Conservation (phyloP, 345 rosid genomes). For the Eutrema heterophyllum region DNA sequence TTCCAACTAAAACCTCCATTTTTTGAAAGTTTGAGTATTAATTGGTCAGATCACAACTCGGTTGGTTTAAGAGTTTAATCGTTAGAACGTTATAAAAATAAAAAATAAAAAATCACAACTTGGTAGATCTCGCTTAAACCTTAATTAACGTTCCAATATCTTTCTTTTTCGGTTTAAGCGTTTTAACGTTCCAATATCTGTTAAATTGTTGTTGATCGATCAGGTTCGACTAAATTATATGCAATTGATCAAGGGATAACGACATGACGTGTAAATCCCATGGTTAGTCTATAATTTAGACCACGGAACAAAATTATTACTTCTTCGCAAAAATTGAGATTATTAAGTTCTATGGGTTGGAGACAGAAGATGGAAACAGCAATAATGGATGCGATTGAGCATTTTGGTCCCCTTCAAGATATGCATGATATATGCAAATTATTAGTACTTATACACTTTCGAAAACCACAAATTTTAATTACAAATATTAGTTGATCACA, state of each 20-base stretch:
- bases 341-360: background rate
- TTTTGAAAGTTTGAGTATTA: no score
- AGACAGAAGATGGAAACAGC: slow-evolving; percentile 15
- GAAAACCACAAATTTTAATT: background rate
- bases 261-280: background rate
- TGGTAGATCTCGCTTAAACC: no score
- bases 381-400: slow-evolving; percentile 10
- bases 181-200: background rate
- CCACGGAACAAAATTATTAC: background rate
- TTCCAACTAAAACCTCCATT: no score
- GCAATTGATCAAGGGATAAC: background rate
- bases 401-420: slow-evolving; percentile 23
- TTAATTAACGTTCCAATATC: no score
- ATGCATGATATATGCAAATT: background rate
- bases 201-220: background rate
- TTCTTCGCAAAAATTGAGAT: background rate
- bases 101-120: no score
- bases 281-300: background rate
- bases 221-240: background rate
- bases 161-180: no score
- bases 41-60: no score
- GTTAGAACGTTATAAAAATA: no score
- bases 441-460: background rate
- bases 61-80: no score
- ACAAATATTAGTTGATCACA: background rate